These are phyloP conservation scores for Citrullus amarus DNA, from an alignment of 306 rosid species.

Conservation along the genomic window DNA sequence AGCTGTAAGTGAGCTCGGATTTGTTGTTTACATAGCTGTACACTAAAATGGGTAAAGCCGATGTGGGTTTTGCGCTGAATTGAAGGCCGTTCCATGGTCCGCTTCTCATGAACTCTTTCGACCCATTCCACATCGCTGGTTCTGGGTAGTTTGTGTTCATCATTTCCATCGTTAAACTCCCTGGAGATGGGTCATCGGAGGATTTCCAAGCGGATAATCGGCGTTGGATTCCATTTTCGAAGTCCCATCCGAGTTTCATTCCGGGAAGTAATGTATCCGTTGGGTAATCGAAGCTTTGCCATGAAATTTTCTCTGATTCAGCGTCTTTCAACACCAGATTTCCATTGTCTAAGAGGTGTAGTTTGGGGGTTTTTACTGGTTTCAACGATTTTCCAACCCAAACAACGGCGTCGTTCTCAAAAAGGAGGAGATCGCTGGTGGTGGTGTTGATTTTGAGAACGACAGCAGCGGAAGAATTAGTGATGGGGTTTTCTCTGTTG, in stretches of 20 bases:
- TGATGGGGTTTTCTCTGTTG: conserved; percentile 27
- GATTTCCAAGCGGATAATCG: conserved; percentile 28
- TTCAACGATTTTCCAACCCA: conserved; percentile 24
- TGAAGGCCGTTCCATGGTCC: conserved; percentile 40
- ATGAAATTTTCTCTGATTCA: conserved; percentile 14
- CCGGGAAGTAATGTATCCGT: conserved; percentile 40
- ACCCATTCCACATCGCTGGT: conserved; percentile 23
- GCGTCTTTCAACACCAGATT: conserved; percentile 31
- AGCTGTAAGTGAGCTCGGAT: conserved; percentile 30
- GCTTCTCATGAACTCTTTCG: conserved; percentile 12
- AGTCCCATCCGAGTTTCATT: conserved; percentile 52
- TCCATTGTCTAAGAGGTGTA: conserved; percentile 35
- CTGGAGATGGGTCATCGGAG: conserved; percentile 40
- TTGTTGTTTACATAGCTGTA: conserved; percentile 21
- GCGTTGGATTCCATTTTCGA: conserved; percentile 21
- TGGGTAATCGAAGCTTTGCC: conserved; percentile 68
- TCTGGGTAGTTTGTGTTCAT: conserved; percentile 18
- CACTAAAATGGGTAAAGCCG: conserved; percentile 18
- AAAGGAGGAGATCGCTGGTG: conserved; percentile 12
- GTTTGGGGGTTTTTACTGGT: conserved; percentile 11
- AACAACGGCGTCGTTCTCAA: conserved; percentile 6
- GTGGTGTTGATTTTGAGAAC: conserved; percentile 12
- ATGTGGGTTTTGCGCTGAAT: conserved; percentile 25
- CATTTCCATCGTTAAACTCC: conserved; percentile 23
- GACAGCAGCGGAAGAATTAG: conserved; percentile 29